Evolutionary conservation across 2,329 filamentous ascomycete species (phyloP), one percentile per base, ranked within the genome.

Genomic region (Colletotrichum gigasporum): DNA sequence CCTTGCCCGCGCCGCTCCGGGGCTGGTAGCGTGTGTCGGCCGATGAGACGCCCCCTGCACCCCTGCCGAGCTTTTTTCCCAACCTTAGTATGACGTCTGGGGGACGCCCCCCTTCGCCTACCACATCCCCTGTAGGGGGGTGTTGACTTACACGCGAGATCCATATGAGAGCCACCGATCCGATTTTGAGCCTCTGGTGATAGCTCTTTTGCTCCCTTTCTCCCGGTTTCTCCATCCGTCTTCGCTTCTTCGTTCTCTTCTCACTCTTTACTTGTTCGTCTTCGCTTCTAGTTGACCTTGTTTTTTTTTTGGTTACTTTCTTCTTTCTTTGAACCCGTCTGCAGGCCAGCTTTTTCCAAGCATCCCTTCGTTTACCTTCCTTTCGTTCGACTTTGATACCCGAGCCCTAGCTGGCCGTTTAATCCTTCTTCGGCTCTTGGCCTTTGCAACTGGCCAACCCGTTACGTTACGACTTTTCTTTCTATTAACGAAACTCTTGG

Each of bases 301-400:
- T 56, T 65, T 45, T 57, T 60, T 59, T 48, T 51, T 55, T 53
- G 28, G 52, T 60, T 53, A 28, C 30, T 47, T 47, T 34, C 51
- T 30, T 48, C 16, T 20, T 65, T 58, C 44, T 47, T 63, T 52
- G 50, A 26, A 37, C 32, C 30, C 48, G 55, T 56, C 66, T 67
- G 53, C 63, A 61, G 65, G 59, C 28, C 41, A 56, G 45, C 59
- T 59, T 56, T 59, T 39, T 56, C 56, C 34, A 45, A 47, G 44
- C 51, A 41, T 37, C 32, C 18, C 12, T 56, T 66, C 34, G 20
- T 52, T n/a, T 66, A 20, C 37, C 30, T 39, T 61, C 50, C 16
- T 63, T 63, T 63, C 34, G 41, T 54, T 48, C 39, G 34, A 51
- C 24, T 16, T 55, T 50, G 44, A 52, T 63, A 67, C 35, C 45